Percentiles rank a stretch among this genome's conserved stretches.
Evolutionary conservation across 306 rosid genomes (phyloP).

Genomic region (Gastrolobium villosum): DNA sequence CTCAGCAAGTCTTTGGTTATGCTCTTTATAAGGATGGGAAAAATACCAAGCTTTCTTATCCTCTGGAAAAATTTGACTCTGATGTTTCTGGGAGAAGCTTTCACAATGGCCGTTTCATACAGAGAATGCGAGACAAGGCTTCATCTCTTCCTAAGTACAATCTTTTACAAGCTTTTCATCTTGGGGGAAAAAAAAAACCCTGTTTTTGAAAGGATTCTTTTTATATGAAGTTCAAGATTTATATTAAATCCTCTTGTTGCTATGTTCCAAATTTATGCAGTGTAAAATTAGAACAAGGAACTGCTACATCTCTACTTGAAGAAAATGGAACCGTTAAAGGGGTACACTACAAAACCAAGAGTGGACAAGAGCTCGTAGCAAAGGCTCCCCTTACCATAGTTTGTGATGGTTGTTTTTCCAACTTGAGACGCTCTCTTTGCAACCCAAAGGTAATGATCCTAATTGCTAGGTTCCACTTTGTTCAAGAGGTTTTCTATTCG

Average conservation of each 20-base stretch:
- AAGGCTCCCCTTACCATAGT: conserved; percentile 84
- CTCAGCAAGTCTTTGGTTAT: conserved; percentile 83
- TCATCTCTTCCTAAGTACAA: conserved; percentile 72
- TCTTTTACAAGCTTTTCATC: conserved; percentile 5
- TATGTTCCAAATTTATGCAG: conserved; percentile 50
- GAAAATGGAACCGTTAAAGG: conserved; percentile 80
- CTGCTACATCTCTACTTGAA: conserved; percentile 75
- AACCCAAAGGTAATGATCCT: conserved; percentile 62
- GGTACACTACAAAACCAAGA: conserved; percentile 74
- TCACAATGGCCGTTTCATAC: conserved; percentile 92
- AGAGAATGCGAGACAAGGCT: conserved; percentile 78
- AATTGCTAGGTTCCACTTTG: neutral
- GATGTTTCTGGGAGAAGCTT: conserved; percentile 83
- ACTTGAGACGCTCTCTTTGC: conserved; percentile 83
- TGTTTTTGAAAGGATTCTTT: neutral
- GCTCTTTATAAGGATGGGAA: conserved; percentile 83
- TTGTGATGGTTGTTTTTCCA: conserved; percentile 92
- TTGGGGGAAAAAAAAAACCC: neutral
- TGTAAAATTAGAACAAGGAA: conserved; percentile 86
- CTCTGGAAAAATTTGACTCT: conserved; percentile 61
- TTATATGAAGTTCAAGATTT: no score
- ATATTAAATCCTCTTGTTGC: neutral
- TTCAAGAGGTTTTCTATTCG: neutral
- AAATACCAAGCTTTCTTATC: conserved; percentile 68
- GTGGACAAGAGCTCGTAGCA: conserved; percentile 65